These are phyloP conservation scores for Candida frijolesensis DNA, from an alignment of 1,139 yeast genomes.

Conservation along the genomic window DNA sequence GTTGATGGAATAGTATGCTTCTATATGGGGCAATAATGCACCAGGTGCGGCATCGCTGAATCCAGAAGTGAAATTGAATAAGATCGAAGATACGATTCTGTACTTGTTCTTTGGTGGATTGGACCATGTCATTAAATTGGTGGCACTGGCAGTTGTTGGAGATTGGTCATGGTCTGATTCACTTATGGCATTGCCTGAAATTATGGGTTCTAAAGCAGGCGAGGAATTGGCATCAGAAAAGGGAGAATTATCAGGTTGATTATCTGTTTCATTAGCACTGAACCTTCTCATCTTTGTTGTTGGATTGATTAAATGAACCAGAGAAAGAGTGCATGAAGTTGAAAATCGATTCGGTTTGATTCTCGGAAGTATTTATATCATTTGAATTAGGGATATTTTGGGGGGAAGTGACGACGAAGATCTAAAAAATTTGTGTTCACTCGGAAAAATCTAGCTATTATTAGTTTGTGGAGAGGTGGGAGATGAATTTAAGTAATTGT, in stretches of 20 bases:
- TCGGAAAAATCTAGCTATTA: too few species aligned
- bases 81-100: constrained; percentile 43
- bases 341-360: neutral
- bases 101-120: constrained; percentile 49
- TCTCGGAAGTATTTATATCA: too few species aligned
- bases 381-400: too few species aligned
- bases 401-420: too few species aligned
- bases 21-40: constrained; percentile 47
- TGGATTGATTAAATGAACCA: neutral
- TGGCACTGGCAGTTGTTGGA: neutral
- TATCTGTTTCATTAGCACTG: neutral
- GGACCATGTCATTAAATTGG: constrained; percentile 20
- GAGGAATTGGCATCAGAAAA: neutral
- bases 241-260: neutral
- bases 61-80: constrained; percentile 43
- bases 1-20: constrained; percentile 33
- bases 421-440: too few species aligned
- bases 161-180: neutral
- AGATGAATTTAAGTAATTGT: too few species aligned
- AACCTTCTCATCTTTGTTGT: neutral
- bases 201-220: neutral
- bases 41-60: constrained; percentile 51
- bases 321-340: neutral
- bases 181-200: neutral
- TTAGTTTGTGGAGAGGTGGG: too few species aligned